Percentiles rank a stretch among this genome's conserved stretches.
phyloP scores from a whole-genome alignment of 495 filamentous ascomycete species.

The Penicillium mononematosum region DNA sequence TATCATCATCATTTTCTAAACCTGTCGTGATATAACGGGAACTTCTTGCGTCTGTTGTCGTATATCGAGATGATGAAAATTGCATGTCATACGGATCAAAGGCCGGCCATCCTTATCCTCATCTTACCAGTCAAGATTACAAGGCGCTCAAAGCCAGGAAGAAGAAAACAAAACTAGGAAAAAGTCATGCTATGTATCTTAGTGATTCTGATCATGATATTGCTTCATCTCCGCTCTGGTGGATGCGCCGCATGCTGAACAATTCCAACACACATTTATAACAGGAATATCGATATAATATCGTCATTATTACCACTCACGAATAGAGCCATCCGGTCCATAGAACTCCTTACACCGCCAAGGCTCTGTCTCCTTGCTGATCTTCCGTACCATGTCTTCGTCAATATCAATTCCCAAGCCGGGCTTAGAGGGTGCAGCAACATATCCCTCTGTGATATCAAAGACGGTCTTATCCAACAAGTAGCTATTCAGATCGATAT shows the following conservation, averaged over 20 bases:
- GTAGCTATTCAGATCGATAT: slow-evolving; percentile 68
- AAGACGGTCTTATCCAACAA: slow-evolving; percentile 63
- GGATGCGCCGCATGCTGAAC: not conserved
- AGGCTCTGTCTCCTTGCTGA: slow-evolving; percentile 52
- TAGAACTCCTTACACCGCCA: slow-evolving; percentile 65
- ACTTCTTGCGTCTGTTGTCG: not conserved
- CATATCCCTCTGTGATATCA: slow-evolving; percentile 64
- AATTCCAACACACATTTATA: not conserved
- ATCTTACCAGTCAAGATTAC: not conserved
- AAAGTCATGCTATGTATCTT: not conserved
- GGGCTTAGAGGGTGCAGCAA: slow-evolving; percentile 58
- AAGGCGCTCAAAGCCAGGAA: not conserved
- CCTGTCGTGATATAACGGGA: not conserved
- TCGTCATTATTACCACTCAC: slow-evolving; percentile 62
- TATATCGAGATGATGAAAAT: not conserved
- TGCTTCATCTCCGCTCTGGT: not conserved
- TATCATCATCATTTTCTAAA: not conserved
- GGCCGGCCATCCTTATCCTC: not conserved
- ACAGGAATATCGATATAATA: not conserved
- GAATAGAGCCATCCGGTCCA: slow-evolving; percentile 67
- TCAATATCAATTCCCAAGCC: slow-evolving; percentile 78
- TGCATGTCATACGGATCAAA: slow-evolving; percentile 1
- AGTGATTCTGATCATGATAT: not conserved
- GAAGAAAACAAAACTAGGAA: not conserved
- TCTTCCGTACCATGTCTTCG: slow-evolving; percentile 60